Conservation (phyloP, 2,329 filamentous ascomycete species). For the Talaromyces sp. region DNA sequence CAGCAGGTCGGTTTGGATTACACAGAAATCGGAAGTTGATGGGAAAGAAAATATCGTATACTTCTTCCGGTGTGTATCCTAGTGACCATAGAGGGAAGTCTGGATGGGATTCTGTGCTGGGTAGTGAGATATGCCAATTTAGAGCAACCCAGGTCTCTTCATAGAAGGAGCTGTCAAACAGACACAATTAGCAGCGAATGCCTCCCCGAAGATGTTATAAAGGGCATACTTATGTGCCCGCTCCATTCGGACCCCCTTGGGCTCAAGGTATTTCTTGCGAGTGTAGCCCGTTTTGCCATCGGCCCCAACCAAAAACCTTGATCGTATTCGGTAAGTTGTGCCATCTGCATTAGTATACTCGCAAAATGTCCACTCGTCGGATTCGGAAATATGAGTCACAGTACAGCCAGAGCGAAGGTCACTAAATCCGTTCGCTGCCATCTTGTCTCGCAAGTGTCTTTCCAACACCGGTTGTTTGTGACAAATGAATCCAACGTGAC, state of each 20-base stretch:
- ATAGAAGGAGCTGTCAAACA: slow-evolving; percentile 6
- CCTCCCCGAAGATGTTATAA: not conserved
- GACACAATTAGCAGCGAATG: slow-evolving; percentile 12
- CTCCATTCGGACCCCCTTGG: slow-evolving; percentile 23
- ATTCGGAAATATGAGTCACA: not conserved
- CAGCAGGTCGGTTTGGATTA: slow-evolving; percentile 40
- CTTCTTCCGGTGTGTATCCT: slow-evolving; percentile 43
- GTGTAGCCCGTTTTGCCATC: slow-evolving; percentile 47
- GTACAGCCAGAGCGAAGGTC: not conserved
- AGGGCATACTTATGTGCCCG: not conserved
- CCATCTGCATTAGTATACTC: slow-evolving; percentile 1
- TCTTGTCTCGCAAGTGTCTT: slow-evolving; percentile 15
- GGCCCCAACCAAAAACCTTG: slow-evolving; percentile 30
- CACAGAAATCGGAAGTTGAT: slow-evolving; percentile 34
- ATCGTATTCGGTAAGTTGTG: not conserved
- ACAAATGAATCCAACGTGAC: slow-evolving; percentile 27
- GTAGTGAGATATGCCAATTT: slow-evolving; percentile 42
- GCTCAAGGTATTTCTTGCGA: slow-evolving; percentile 45
- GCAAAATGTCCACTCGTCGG: slow-evolving; percentile 5
- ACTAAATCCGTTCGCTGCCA: not conserved
- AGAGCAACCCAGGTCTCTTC: slow-evolving; percentile 43
- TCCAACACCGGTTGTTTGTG: slow-evolving; percentile 29
- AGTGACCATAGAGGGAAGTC: slow-evolving; percentile 46
- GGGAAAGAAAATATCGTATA: slow-evolving; percentile 48
- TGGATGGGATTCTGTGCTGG: slow-evolving; percentile 45